Conservation (phyloP, 2,329 filamentous ascomycete species). For the Huntiella decipiens region DNA sequence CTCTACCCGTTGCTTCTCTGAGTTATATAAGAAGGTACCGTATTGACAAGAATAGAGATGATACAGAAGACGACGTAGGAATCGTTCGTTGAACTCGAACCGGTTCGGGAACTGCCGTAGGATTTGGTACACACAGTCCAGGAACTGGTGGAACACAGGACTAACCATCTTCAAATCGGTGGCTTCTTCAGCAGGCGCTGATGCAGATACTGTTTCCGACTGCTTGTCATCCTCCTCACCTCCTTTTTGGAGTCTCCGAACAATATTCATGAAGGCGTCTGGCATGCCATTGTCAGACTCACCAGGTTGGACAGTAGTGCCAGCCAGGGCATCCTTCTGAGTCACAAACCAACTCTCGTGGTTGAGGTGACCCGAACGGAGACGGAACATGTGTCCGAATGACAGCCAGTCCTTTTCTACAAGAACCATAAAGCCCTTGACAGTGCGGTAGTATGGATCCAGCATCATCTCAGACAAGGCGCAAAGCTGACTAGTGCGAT, state of each 20-base stretch:
- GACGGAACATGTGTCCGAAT: slow-evolving; percentile 93
- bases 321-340: slow-evolving; percentile 61
- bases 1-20: slow-evolving; percentile 68
- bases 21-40: slow-evolving; percentile 90
- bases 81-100: slow-evolving; percentile 93
- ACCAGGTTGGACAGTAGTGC: slow-evolving; percentile 40
- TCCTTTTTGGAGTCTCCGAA: slow-evolving; percentile 57
- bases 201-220: slow-evolving; percentile 22
- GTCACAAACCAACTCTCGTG: slow-evolving; percentile 88
- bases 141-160: slow-evolving; percentile 92
- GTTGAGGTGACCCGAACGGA: slow-evolving; percentile 72
- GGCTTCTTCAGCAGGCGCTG: slow-evolving; percentile 36
- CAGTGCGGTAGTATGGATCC: slow-evolving; percentile 84
- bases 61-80: slow-evolving; percentile 73
- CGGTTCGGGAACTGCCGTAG: slow-evolving; percentile 67
- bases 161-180: slow-evolving; percentile 82
- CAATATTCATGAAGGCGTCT: slow-evolving; percentile 69
- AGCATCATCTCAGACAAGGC: slow-evolving; percentile 82
- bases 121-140: slow-evolving; percentile 85
- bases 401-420: slow-evolving; percentile 97
- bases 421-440: slow-evolving; percentile 85
- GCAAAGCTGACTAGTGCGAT: slow-evolving; percentile 86
- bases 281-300: slow-evolving; percentile 36
- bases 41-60: slow-evolving; percentile 94
- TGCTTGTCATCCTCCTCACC: slow-evolving; percentile 42